Conservation (phyloP, 2,329 filamentous ascomycete species). For the Pyrenophora seminiperda region DNA sequence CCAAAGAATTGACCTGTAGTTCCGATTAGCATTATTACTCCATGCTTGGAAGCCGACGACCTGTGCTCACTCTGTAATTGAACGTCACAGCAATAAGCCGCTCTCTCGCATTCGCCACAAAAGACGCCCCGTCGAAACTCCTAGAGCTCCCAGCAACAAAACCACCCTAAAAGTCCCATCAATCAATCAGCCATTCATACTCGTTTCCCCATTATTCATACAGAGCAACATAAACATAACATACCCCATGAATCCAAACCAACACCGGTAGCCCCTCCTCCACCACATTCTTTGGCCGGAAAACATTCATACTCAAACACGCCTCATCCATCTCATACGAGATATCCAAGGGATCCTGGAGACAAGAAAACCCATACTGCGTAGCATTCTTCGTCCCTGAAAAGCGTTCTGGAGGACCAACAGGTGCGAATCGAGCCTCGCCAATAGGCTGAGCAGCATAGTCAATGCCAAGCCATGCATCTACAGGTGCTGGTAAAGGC, state of each 20-base stretch:
- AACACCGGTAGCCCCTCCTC: constrained; percentile 33
- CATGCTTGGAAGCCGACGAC: background rate
- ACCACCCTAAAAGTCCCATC: constrained; percentile 14
- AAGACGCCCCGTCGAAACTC: constrained; percentile 34
- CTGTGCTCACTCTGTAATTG: constrained; percentile 31
- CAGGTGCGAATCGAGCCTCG: constrained; percentile 47
- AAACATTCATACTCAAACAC: constrained; percentile 37
- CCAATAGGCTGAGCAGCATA: constrained; percentile 49
- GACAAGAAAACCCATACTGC: constrained; percentile 49
- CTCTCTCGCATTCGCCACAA: constrained; percentile 31
- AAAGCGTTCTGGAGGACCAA: constrained; percentile 48
- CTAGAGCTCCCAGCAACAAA: constrained; percentile 30
- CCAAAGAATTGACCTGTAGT: constrained; percentile 26
- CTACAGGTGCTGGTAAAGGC: constrained; percentile 43
- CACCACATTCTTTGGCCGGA: constrained; percentile 24
- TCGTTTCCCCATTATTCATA: background rate
- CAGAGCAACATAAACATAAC: no score
- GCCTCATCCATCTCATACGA: constrained; percentile 28
- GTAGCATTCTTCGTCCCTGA: constrained; percentile 46
- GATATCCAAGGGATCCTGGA: constrained; percentile 49
- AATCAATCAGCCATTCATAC: background rate
- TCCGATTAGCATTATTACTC: background rate
- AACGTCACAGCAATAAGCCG: constrained; percentile 36
- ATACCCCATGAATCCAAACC: constrained; percentile 39
- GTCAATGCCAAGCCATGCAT: constrained; percentile 57